A percentile compares a stretch with the other conserved stretches of the same genome.
These are phyloP conservation scores for Rhizoctonia solani DNA, from an alignment of 1,284 basidiomycete genomes.

Conservation along the genomic window DNA sequence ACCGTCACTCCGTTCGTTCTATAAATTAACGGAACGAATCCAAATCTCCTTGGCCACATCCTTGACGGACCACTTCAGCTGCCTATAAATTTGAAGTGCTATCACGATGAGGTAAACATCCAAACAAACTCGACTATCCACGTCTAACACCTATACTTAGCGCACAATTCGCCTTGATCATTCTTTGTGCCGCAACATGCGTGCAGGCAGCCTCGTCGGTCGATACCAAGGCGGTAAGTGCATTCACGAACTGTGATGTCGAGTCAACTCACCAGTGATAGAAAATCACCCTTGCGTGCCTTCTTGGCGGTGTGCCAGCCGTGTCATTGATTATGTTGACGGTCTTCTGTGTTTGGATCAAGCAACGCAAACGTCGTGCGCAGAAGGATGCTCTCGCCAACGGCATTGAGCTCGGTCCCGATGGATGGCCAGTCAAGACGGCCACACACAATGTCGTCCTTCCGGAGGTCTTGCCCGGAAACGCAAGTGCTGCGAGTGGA, in stretches of 20 bases:
- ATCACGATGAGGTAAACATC: too few species aligned
- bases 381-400: constrained; percentile 29
- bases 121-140: neutral
- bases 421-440: constrained; percentile 17
- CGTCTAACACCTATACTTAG: neutral
- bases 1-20: too few species aligned
- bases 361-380: constrained; percentile 24
- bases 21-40: too few species aligned
- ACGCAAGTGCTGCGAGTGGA: neutral
- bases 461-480: neutral
- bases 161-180: neutral
- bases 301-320: constrained; percentile 27
- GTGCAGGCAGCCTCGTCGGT: constrained; percentile 11
- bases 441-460: neutral
- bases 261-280: neutral
- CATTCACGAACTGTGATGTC: neutral
- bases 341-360: constrained; percentile 25
- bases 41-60: too few species aligned
- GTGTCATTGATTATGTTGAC: constrained; percentile 25
- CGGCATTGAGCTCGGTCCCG: constrained; percentile 23
- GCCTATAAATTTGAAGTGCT: neutral
- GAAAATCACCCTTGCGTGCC: constrained; percentile 32
- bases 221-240: constrained; percentile 3
- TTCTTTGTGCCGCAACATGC: constrained; percentile 25
- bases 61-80: neutral